Evolutionary conservation across 805 yeast genomes (phyloP), one percentile per base, ranked within the genome.

Genomic region (Wickerhamiella occidentalis): DNA sequence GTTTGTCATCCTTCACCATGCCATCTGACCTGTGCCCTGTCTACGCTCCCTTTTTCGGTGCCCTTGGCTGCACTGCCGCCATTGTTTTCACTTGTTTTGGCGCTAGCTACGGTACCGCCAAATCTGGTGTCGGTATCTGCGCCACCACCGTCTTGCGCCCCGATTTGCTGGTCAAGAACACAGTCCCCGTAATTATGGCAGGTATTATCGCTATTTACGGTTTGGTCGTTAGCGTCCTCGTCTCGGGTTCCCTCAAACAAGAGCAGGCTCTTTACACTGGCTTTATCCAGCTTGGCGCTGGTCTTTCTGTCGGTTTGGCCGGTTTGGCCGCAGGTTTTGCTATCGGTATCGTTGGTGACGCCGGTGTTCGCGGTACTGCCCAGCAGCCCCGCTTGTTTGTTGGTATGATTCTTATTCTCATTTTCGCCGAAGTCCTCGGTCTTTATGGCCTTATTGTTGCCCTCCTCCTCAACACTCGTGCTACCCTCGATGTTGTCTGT

Each of bases 131-230:
- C 58, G 98, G 97, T 79, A 88, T 90, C 67, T 90, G 96, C 74
- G 98, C 95, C 66, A 86, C 96, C 58, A 84, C 95, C 71, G 96
- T 88, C 54, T 75, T 90, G 67, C 85, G 96, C 81, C 98, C 98
- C 59, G 98, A 90, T 68, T 77, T 88, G 67, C 73, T 88, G 65
- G 88, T 90, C 61, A 86, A 80, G 73, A 85, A 85, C 73, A 82
- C 88, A 62, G 95, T 90, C 54, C 98, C 98, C 56, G 96, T 92
- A 61, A 80, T 90, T 73, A 90, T 90, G 96, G 96, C 97, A 57
- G 98, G 98, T 90, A 90, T 90, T 66, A 87, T 90, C 73, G 96
- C 97, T 72, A 88, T 90, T 51, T 90, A 90, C 68, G 98, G 98
- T 52, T 74, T 90, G 65, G 97, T 90, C 56, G 96, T 90, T 53